Conservation (phyloP, 257 asterid genomes). For the Solanum dulcamara region DNA sequence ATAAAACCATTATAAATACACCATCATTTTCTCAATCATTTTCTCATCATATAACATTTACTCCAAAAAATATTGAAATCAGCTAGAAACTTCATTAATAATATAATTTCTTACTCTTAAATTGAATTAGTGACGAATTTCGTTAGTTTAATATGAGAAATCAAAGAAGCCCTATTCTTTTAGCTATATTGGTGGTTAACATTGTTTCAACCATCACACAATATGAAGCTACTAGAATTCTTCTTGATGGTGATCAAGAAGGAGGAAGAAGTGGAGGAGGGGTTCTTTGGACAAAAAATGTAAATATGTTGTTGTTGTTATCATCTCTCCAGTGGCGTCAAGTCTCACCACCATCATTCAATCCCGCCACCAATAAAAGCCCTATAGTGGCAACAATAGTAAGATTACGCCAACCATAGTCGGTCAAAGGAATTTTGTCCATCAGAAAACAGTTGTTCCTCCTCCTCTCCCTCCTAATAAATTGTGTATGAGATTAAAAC, state of each 20-base stretch:
- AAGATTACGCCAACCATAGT: neutral
- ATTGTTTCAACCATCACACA: neutral
- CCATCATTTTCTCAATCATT: neutral
- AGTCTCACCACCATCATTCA: neutral
- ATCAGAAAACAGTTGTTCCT: neutral
- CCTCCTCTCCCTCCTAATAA: neutral
- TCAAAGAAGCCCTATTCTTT: neutral
- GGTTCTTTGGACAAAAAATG: neutral
- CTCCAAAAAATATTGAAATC: neutral
- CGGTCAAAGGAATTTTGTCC: neutral
- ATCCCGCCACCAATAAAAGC: neutral
- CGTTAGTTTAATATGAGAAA: neutral
- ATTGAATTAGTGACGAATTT: neutral
- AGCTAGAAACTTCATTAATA: neutral
- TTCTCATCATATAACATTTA: neutral
- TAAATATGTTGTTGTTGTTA: neutral
- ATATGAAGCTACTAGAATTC: neutral
- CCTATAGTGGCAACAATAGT: neutral
- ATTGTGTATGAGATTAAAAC: neutral
- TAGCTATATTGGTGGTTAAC: neutral
- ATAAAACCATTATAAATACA: neutral
- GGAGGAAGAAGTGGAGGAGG: neutral
- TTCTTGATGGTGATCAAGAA: neutral
- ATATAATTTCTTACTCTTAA: neutral
- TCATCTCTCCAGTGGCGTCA: neutral